These are phyloP conservation scores for Phytophthora europaea DNA, from an alignment of 352 stramenopile species.

Conservation along the genomic window DNA sequence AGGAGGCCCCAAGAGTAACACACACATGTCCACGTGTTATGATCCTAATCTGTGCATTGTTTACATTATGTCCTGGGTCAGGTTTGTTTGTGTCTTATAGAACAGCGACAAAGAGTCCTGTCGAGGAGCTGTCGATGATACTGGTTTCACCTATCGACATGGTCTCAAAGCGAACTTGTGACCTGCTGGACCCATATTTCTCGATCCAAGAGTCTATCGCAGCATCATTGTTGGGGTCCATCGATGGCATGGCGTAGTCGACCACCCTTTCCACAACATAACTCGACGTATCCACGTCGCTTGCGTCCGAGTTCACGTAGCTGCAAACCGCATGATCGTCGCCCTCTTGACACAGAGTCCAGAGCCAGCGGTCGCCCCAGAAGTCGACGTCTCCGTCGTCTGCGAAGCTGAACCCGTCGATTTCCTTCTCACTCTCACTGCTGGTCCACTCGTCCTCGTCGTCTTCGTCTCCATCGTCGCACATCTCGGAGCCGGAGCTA, in stretches of 20 bases:
- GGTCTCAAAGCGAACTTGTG: conserved; percentile 29
- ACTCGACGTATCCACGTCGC: conserved; percentile 6
- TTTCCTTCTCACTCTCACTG: conserved; percentile 30
- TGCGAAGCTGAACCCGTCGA: conserved; percentile 28
- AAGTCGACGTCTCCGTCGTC: conserved; percentile 19
- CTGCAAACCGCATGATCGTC: not conserved
- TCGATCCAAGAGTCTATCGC: conserved; percentile 34
- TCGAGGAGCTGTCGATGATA: conserved; percentile 6
- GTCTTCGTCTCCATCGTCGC: conserved; percentile 25
- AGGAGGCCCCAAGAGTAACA: not conserved
- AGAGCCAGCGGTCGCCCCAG: conserved; percentile 37
- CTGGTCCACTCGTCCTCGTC: conserved; percentile 33
- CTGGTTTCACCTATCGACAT: conserved; percentile 1
- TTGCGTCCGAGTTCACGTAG: not conserved
- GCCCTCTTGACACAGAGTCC: conserved; percentile 1
- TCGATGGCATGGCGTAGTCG: conserved; percentile 39
- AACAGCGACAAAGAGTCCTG: conserved; percentile 32
- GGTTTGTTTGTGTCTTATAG: conserved; percentile 14
- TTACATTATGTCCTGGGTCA: conserved; percentile 4
- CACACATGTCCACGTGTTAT: too few relatives aligned
- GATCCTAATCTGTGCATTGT: conserved; percentile 12
- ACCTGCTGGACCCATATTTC: conserved; percentile 36
- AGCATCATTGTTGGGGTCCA: conserved; percentile 21
- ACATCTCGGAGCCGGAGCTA: conserved; percentile 35
- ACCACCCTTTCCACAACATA: conserved; percentile 21